Conservation (phyloP, 176 grass and related monocot genomes). For the Chloris gayana region DNA sequence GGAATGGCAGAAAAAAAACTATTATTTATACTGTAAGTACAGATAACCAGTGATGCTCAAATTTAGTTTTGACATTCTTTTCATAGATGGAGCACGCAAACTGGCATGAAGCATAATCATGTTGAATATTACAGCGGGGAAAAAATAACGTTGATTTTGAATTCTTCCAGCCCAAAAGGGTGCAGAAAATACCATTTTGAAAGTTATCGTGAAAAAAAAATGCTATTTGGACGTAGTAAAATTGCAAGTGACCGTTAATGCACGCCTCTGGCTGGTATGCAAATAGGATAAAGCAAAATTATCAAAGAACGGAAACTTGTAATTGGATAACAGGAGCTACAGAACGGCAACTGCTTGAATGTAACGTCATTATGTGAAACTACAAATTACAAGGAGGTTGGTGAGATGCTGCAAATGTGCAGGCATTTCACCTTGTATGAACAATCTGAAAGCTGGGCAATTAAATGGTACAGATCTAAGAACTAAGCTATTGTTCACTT, state of each 20-base stretch:
- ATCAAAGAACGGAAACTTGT: background rate
- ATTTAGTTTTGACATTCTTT: background rate
- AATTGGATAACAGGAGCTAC: background rate
- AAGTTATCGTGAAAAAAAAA: background rate
- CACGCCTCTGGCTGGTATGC: background rate
- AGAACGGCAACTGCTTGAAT: background rate
- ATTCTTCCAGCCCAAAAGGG: background rate
- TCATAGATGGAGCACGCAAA: background rate
- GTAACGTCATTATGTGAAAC: background rate
- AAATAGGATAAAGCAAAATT: background rate
- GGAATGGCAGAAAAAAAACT: background rate
- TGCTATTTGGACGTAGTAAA: background rate
- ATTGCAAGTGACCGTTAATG: background rate
- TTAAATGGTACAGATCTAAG: background rate
- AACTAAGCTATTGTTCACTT: slow-evolving; percentile 17
- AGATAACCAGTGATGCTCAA: background rate
- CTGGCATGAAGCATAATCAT: too few species aligned
- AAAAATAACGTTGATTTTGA: background rate
- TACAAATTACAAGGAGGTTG: background rate
- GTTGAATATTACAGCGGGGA: too few species aligned
- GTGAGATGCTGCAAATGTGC: background rate
- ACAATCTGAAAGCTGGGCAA: background rate
- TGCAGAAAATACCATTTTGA: background rate
- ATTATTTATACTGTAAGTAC: background rate
- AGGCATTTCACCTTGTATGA: background rate